phyloP scores from a whole-genome alignment of 768 basidiomycete genomes.

The Phylloporus rhodoxanthus region DNA sequence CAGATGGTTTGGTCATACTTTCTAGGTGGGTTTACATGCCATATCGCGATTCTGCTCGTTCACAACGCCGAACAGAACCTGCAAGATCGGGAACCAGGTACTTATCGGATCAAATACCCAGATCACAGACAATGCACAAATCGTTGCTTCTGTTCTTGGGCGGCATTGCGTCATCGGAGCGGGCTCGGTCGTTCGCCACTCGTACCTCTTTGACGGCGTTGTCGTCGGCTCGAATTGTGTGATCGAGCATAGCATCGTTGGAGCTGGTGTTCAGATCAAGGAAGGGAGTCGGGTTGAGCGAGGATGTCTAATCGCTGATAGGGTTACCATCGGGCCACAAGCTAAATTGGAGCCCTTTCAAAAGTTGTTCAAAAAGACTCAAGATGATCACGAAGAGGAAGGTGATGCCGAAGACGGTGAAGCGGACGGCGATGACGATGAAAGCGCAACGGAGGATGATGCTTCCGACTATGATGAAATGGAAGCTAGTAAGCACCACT shows the following conservation, averaged over 20 bases:
- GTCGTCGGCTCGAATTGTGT: slow-evolving; percentile 62
- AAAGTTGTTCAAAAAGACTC: slow-evolving; percentile 56
- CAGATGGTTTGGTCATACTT: slow-evolving; percentile 68
- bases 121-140: slow-evolving; percentile 59
- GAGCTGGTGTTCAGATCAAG: slow-evolving; percentile 65
- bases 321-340: slow-evolving; percentile 71
- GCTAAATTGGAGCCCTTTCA: slow-evolving; percentile 64
- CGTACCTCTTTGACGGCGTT: slow-evolving; percentile 81
- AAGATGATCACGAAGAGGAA: slow-evolving; percentile 25
- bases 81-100: slow-evolving; percentile 72
- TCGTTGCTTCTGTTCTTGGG: slow-evolving; percentile 76
- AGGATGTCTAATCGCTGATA: slow-evolving; percentile 80
- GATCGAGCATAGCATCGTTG: slow-evolving; percentile 78
- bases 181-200: slow-evolving; percentile 59
- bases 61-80: slow-evolving; percentile 47
- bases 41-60: not conserved
- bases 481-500: slow-evolving; percentile 51
- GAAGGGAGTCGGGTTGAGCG: slow-evolving; percentile 59
- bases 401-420: slow-evolving; percentile 19
- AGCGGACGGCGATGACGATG: slow-evolving; percentile 23
- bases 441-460: slow-evolving; percentile 28
- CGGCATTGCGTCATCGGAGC: slow-evolving; percentile 67
- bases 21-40: slow-evolving; percentile 55
- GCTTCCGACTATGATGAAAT: slow-evolving; percentile 66
- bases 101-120: slow-evolving; percentile 78